phyloP scores from a whole-genome alignment of 2,329 filamentous ascomycete species.

The Aspergillus terreus region DNA sequence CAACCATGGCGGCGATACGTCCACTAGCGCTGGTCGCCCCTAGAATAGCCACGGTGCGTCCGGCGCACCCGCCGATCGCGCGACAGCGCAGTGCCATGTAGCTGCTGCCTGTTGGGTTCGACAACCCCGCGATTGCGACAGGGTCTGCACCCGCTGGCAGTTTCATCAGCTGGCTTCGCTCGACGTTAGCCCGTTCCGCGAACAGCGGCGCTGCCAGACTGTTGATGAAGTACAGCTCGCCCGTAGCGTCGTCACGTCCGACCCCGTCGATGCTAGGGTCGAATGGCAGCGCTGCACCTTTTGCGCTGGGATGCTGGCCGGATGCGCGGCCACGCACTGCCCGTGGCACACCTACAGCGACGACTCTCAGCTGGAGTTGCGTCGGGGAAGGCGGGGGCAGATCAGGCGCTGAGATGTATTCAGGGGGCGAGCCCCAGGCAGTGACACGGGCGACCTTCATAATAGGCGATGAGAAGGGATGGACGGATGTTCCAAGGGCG shows the following conservation, averaged over 20 bases:
- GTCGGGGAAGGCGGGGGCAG: not conserved
- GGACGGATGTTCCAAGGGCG: too few relatives aligned
- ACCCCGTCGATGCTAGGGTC: constrained; percentile 2
- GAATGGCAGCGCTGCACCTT: not conserved
- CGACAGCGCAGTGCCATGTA: constrained; percentile 4
- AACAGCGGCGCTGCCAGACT: not conserved
- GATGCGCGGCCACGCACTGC: not conserved
- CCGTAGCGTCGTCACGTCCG: not conserved
- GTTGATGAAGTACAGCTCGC: constrained; percentile 2
- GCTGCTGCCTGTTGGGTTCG: constrained; percentile 1
- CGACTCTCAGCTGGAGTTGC: not conserved
- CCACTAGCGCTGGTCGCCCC: constrained; percentile 4
- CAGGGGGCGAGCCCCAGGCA: not conserved
- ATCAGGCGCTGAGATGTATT: not conserved
- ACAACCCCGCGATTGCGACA: not conserved
- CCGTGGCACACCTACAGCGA: not conserved
- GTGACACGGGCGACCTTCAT: constrained; percentile 2
- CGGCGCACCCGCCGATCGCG: constrained; percentile 1
- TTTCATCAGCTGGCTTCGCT: not conserved
- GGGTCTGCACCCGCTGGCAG: not conserved
- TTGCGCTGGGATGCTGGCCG: not conserved
- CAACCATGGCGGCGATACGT: constrained; percentile 1
- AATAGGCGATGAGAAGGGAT: too few relatives aligned
- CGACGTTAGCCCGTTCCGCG: not conserved
- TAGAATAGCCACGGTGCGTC: constrained; percentile 4